Base-by-base conservation (phyloP, 75 land plant species). In the Picea sitchensis region DNA sequence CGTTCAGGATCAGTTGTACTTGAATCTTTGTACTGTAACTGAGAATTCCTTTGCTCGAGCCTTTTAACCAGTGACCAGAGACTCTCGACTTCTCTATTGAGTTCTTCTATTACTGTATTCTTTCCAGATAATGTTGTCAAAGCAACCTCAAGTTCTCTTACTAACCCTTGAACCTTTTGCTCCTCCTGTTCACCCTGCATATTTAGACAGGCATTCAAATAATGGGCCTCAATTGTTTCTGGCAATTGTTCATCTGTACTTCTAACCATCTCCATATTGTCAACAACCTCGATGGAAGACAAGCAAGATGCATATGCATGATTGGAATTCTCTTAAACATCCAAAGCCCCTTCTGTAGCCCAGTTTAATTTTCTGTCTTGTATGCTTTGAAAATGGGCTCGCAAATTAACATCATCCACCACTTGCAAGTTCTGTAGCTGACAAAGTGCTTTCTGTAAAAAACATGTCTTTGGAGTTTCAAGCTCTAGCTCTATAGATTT, bases 81-180 rank as follows among this genome's bases (percentile, higher is more conserved):
- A 73, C 47, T 73, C 30, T 54, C 58, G 21, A 73, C 58, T 73
- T 73, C 58, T 51, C 14, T 54, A 54, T 73, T 73, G 15, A 73
- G 76, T n/a, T 26, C 47, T 51, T 73, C 31, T 73, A 73, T 73
- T 51, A n/a, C 58, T 20, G 76, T 44, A 47, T 73, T 54, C 58
- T 54, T 54, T 73, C 58, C 76, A 54, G 58, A 38, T 56, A 73
- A 73, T 11, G 58, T 51, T 20, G 12, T 17, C 58, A 73, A 51
- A 13, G 76, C 76, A 73, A 58, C 47, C 58, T 73, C 76, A 54
- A 73, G 76, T 73, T 73, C 58, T 11, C 41, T 54, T 44, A 54
- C 8, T 21, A 73, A 21, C 58, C 13, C 30, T n/a, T 51, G 56
- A 18, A 54, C 56, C 5, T 9, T 51, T 58, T 51, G 30, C 32